A percentile compares a stretch with the other conserved stretches of the same genome.
phyloP scores from a whole-genome alignment of 228 moss, liverwort and hornwort species.

The Sphagnum magellanicum region DNA sequence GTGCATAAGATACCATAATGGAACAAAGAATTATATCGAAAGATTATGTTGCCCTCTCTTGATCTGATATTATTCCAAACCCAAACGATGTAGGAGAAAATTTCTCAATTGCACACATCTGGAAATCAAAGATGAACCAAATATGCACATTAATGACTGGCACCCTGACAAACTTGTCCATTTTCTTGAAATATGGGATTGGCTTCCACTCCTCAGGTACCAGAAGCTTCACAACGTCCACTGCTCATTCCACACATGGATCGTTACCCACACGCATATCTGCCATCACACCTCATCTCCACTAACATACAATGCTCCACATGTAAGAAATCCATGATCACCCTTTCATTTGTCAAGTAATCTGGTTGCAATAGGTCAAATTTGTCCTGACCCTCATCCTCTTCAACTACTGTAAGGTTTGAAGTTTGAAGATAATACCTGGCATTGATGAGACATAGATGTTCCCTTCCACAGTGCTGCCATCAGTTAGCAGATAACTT shows the following conservation, averaged over 20 bases:
- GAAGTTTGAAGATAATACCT: conserved; percentile 5
- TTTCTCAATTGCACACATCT: no score
- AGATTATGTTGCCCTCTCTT: no score
- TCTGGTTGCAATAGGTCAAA: no score
- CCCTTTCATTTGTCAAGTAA: no score
- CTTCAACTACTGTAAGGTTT: no score
- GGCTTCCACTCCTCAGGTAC: conserved; percentile 38
- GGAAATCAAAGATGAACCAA: conserved; percentile 12
- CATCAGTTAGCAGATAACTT: conserved; percentile 35
- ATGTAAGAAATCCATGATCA: no score
- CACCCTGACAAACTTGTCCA: conserved; percentile 51
- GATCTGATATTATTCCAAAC: no score
- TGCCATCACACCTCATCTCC: background rate
- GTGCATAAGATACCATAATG: no score
- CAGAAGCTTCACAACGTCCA: conserved; percentile 45
- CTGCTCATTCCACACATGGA: conserved; percentile 7
- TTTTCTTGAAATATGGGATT: conserved; percentile 37
- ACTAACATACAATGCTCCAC: no score
- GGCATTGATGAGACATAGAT: conserved; percentile 56
- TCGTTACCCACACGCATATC: background rate
- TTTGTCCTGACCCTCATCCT: no score
- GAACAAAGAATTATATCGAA: no score
- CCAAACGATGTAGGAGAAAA: no score
- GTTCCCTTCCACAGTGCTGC: conserved; percentile 4
- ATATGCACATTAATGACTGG: conserved; percentile 58